phyloP scores from a whole-genome alignment of 163 green algal genomes.

The Chlamydomonas reinhardtii region DNA sequence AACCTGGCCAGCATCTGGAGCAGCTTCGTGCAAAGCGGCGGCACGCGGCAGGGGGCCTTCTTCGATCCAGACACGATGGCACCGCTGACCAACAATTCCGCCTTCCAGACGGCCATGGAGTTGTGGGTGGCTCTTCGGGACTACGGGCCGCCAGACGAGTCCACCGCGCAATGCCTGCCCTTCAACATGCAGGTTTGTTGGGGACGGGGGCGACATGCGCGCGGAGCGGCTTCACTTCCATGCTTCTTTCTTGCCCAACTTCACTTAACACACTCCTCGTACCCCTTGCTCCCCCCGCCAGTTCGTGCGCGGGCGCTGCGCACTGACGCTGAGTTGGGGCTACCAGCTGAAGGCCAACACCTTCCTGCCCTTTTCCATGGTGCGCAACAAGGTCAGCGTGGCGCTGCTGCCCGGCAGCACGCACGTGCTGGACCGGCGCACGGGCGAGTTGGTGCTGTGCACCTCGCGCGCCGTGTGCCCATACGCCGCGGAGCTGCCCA shows the following conservation, averaged over 20 bases:
- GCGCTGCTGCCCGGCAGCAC: constrained; percentile 35
- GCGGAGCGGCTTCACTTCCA: no score
- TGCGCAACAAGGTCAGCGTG: constrained; percentile 18
- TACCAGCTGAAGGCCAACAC: constrained; percentile 46
- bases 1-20: constrained; percentile 34
- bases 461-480: constrained; percentile 17
- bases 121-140: background rate
- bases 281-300: background rate
- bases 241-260: no score
- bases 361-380: constrained; percentile 1
- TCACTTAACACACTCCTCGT: background rate
- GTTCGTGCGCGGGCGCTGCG: constrained; percentile 29
- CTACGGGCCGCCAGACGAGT: constrained; percentile 39
- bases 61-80: constrained; percentile 39
- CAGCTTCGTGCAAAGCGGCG: constrained; percentile 37
- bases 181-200: constrained; percentile 3
- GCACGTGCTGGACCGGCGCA: constrained; percentile 36
- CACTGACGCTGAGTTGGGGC: constrained; percentile 43
- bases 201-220: no score
- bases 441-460: constrained; percentile 13
- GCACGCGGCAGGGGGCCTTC: constrained; percentile 44
- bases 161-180: constrained; percentile 18
- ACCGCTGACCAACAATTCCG: constrained; percentile 39
- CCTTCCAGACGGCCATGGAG: constrained; percentile 13
- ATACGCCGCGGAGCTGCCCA: constrained; percentile 7